Base-by-base conservation (phyloP, 2,329 filamentous ascomycete genomes). In the Ascochyta koolunga region DNA sequence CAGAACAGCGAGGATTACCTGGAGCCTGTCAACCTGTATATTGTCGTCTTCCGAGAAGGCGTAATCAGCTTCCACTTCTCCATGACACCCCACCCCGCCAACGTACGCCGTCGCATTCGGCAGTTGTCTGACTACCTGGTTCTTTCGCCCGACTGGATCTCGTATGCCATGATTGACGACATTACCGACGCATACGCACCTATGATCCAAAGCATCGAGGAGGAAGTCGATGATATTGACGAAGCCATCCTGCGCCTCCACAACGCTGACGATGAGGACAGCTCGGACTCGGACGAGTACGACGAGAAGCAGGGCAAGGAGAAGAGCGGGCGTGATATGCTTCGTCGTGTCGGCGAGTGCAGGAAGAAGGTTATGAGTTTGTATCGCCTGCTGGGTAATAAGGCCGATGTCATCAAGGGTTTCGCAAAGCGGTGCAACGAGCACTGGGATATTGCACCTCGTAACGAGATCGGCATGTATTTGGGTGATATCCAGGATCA, bases 391-490 rank as follows among this genome's bases (percentile, higher is more conserved):
- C 80, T 99, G 16, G 95, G 95, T 50, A 98, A 96, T 77, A 99
- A 99, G 78, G 95, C 95, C 43, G 95, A 99, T 74, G 95, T 99
- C 54, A 98, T 99, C 81, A 98, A 98, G 78, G 95, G 95, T 1
- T 99, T 99, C 69, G 95, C 95, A 5, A 99, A 99, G 78, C 85
- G 95, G 13, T 99, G 95, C 78, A 99, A 97, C 70, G 93, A 99
- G 79, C 89, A 96, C 61, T 99, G 93, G 92, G 90, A 97, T 66
- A 90, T 99, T 54, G 93, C 95, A 5, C 95, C 95, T 10, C 85
- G 93, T 58, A 95, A 90, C 29, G 95, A 99, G 73, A 98, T 99
- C 71, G 95, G 95, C n/a, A 78, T 99, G 47, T 99, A 98, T 76
- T 80, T 99, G 54, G 95, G 95, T 58, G 95, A 99, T 78, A 99